These are phyloP conservation scores for Mortierella claussenii DNA, from an alignment of 192 early-diverging fungal species.

Conservation along the genomic window DNA sequence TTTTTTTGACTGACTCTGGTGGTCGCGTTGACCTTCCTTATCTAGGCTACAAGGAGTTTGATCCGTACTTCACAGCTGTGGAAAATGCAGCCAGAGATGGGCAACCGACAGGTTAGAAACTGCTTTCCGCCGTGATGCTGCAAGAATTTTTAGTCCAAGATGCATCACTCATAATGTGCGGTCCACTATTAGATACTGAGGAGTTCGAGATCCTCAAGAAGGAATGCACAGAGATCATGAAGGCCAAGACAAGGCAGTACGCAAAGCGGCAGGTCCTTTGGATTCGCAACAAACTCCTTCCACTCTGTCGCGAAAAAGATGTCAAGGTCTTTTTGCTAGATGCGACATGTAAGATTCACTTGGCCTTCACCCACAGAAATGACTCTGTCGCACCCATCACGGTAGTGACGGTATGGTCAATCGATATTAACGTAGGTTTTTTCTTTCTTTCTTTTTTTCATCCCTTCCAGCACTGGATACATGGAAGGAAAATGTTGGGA, in stretches of 20 bases:
- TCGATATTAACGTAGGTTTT: background rate
- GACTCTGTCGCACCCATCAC: too few species aligned
- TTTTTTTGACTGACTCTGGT: too few species aligned
- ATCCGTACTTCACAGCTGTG: constrained; percentile 68
- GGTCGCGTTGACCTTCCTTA: too few species aligned
- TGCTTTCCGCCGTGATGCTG: too few species aligned
- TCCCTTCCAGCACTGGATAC: constrained; percentile 53
- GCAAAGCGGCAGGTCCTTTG: constrained; percentile 84
- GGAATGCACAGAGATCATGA: constrained; percentile 84
- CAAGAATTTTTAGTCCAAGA: too few species aligned
- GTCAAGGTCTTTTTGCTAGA: constrained; percentile 73
- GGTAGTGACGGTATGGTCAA: background rate
- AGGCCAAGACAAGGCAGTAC: constrained; percentile 87
- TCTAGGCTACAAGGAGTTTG: constrained; percentile 94
- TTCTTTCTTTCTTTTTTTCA: background rate
- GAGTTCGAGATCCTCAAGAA: constrained; percentile 55
- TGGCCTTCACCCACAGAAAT: too few species aligned
- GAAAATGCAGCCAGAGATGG: constrained; percentile 29
- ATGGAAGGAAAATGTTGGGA: constrained; percentile 67
- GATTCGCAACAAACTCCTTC: constrained; percentile 82
- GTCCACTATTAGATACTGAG: constrained; percentile 28
- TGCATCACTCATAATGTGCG: too few species aligned
- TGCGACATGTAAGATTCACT: constrained; percentile 65
- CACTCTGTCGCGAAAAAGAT: constrained; percentile 52
- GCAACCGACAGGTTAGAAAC: constrained; percentile 25